A percentile compares a stretch with the other conserved stretches of the same genome.
Evolutionary conservation across 2,329 filamentous ascomycete species (phyloP).

Genomic region (Pseudocercospora fuligena): DNA sequence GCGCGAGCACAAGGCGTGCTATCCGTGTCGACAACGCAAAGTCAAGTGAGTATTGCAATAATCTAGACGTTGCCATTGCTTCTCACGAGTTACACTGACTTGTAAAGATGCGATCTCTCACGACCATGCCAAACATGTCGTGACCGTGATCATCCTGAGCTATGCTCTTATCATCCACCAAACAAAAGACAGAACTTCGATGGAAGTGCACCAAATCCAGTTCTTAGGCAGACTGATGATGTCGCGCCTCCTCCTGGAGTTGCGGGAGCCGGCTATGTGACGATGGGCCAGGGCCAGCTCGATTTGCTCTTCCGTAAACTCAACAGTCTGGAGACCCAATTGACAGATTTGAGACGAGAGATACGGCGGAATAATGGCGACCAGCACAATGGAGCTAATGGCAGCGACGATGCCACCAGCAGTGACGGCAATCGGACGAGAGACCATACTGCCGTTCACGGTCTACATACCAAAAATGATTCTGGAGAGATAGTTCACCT

Average conservation of each 20-base stretch:
- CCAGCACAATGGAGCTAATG: conserved; percentile 21
- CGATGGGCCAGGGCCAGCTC: conserved; percentile 48
- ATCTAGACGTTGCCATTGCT: background rate
- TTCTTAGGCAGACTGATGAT: conserved; percentile 30
- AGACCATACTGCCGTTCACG: conserved; percentile 56
- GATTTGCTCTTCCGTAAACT: conserved; percentile 55
- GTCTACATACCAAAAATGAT: conserved; percentile 65
- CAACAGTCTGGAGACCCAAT: conserved; percentile 53
- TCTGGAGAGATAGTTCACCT: conserved; percentile 61
- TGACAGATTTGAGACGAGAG: conserved; percentile 48
- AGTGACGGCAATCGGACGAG: conserved; percentile 20
- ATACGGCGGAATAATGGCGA: conserved; percentile 31
- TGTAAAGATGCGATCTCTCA: conserved; percentile 49
- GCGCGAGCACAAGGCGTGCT: conserved; percentile 58
- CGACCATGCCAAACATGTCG: conserved; percentile 58
- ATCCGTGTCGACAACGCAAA: conserved; percentile 53
- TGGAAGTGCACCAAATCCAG: conserved; percentile 18
- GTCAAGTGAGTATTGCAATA: conserved; percentile 37
- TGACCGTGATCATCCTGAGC: conserved; percentile 56
- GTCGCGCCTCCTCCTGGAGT: conserved; percentile 9
- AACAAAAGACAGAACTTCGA: conserved; percentile 43
- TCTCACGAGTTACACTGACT: conserved; percentile 12
- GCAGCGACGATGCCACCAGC: conserved; percentile 27
- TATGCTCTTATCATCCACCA: conserved; percentile 50
- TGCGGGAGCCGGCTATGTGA: conserved; percentile 33